Evolutionary conservation across 148 eudicot genomes (phyloP).

Genomic region (Dysphania ambrosioides): DNA sequence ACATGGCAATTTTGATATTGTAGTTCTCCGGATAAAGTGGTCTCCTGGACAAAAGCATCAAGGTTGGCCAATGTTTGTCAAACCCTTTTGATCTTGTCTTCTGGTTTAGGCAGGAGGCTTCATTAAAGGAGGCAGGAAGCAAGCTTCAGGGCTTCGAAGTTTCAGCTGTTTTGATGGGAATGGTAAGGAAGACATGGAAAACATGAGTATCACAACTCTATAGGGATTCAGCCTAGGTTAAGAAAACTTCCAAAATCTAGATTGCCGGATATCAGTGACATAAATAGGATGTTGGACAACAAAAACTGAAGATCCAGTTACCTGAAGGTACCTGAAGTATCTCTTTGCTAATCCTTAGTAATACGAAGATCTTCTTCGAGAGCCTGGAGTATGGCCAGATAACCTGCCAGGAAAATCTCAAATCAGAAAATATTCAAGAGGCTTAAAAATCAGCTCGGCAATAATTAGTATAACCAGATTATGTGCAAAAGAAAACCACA

Average conservation of each 20-base stretch:
- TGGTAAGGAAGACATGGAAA: constrained; percentile 75
- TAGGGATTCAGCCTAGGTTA: constrained; percentile 36
- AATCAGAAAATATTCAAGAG: neutral
- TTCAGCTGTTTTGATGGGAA: constrained; percentile 84
- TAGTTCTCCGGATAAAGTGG: constrained; percentile 59
- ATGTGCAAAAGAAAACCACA: too few species aligned
- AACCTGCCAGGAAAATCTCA: constrained; percentile 46
- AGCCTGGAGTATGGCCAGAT: constrained; percentile 50
- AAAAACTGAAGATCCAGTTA: constrained; percentile 30
- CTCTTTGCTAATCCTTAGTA: constrained; percentile 39
- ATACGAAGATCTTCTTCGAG: constrained; percentile 69
- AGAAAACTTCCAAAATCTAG: constrained; percentile 31
- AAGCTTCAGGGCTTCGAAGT: constrained; percentile 86
- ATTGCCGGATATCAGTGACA: constrained; percentile 10
- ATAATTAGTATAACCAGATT: too few species aligned
- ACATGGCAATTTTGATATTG: constrained; percentile 65
- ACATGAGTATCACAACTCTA: constrained; percentile 60
- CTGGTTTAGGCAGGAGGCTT: constrained; percentile 90
- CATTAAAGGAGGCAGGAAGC: constrained; percentile 64
- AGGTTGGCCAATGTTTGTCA: constrained; percentile 66
- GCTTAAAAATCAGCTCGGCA: neutral
- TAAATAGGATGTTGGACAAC: neutral
- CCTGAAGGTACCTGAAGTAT: constrained; percentile 60
- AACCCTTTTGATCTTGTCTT: constrained; percentile 81
- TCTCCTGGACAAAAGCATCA: constrained; percentile 68